Evolutionary conservation across 345 rosid genomes (phyloP), one percentile per base, ranked within the genome.

Genomic region (Camelina sativa): DNA sequence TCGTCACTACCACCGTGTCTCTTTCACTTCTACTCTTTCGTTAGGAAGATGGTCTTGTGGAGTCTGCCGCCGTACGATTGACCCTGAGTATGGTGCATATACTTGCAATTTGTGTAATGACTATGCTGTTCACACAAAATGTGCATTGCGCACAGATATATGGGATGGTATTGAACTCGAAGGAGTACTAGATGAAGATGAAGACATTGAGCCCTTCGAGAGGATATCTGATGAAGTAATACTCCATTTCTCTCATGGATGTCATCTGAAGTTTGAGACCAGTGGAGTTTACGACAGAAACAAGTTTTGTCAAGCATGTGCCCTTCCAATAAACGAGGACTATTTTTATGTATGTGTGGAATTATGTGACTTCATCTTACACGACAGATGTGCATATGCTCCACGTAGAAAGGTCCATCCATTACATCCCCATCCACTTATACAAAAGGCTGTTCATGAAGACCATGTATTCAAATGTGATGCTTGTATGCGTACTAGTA

Each of bases 111-210:
- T 0, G 10, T 71, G 77, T 9, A 1, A 58, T 30, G 56, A 10
- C 11, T 77, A 50, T 8, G 23, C 6, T 10, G 72, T 62, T 35
- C 80, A 77, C 59, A 44, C n/a, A 13, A 20, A 4, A 11, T 76
- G 80, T 22, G 80, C 71, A 10, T 20, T 37, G 7, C 22, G 59
- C 1, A 0, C 1, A 0, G 34, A 32, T 51, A 40, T 71, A 15
- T 72, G 57, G 73, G 76, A 72, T 40, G 67, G 56, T 0, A 15
- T 1, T 4, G 48, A 66, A 34, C 58, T 58, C 1, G 57, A 59
- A 2, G 48, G 51, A 3, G 65, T 9, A 8, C 47, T 44, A 2
- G 46, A 58, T 8, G 74, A 57, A n/a, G 19, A 34, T 0, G n/a
- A 5, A 1, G 10, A 16, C 3, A 19, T 38, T 3, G 51, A 58